A percentile compares a stretch with the other conserved stretches of the same genome.
phyloP scores from a whole-genome alignment of 2,329 filamentous ascomycete genomes.

The Stromatinia cepivora region DNA sequence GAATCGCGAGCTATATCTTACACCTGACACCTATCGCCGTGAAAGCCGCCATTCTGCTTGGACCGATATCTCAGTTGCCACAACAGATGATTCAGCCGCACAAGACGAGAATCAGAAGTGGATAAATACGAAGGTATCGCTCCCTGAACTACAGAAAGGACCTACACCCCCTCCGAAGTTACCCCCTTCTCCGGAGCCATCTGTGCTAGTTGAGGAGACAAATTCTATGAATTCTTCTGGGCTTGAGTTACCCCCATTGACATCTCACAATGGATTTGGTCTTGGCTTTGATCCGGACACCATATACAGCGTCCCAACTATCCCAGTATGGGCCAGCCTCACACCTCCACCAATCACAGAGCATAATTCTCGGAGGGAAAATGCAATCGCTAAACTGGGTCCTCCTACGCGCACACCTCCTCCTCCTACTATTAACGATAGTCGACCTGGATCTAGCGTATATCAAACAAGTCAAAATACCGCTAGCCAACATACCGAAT shows the following conservation, averaged over 20 bases:
- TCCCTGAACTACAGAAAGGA: conserved; percentile 40
- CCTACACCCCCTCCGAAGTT: conserved; percentile 47
- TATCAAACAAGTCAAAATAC: conserved; percentile 37
- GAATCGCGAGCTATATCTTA: conserved; percentile 27
- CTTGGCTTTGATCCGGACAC: conserved; percentile 29
- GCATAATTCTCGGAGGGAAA: conserved; percentile 25
- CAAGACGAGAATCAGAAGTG: conserved; percentile 26
- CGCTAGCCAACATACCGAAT: conserved; percentile 31
- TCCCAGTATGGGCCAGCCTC: conserved; percentile 33
- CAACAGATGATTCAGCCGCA: conserved; percentile 31
- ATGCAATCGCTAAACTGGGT: conserved; percentile 13
- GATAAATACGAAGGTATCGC: conserved; percentile 23
- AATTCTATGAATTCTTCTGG: conserved; percentile 22
- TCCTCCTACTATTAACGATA: conserved; percentile 4
- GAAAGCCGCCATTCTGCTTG: conserved; percentile 36
- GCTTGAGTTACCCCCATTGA: conserved; percentile 33
- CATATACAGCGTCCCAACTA: conserved; percentile 27
- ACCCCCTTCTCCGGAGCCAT: conserved; percentile 32
- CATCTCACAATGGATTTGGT: conserved; percentile 34
- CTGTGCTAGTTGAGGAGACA: conserved; percentile 23
- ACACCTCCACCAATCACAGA: conserved; percentile 30
- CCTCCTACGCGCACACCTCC: conserved; percentile 21
- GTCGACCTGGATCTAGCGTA: conserved; percentile 29
- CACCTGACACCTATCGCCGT: conserved; percentile 29
- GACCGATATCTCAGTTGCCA: conserved; percentile 39